Evolutionary conservation across 495 filamentous ascomycete genomes (phyloP).

Genomic region (Xylaria palmicola): DNA sequence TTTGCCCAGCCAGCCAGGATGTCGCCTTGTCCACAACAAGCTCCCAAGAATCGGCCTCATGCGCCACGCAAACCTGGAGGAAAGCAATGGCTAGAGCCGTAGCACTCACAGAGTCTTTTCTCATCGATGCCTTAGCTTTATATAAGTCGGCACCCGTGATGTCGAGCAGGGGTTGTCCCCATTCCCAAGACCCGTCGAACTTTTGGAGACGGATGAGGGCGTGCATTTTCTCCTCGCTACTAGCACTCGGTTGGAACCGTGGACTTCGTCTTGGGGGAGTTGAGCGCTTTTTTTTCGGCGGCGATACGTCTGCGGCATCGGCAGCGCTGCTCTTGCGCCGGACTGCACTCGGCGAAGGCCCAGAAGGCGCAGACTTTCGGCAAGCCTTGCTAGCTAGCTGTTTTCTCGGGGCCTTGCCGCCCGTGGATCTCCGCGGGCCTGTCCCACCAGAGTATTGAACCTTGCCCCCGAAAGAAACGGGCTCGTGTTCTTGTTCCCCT

Average conservation of each 20-base stretch:
- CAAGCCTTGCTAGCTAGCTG: no score
- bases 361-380: background rate
- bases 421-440: background rate
- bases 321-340: background rate
- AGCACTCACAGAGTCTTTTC: background rate
- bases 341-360: background rate
- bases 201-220: background rate
- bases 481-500: slow-evolving; percentile 27
- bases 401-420: background rate
- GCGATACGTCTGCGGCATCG: background rate
- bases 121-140: background rate
- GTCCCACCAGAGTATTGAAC: no score
- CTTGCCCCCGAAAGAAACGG: background rate
- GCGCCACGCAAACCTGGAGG: background rate
- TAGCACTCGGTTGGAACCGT: background rate
- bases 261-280: background rate
- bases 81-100: slow-evolving; percentile 1
- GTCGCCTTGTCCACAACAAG: slow-evolving; percentile 37
- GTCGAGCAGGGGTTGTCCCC: background rate
- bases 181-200: slow-evolving; percentile 8
- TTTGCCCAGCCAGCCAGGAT: slow-evolving; percentile 26
- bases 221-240: background rate
- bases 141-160: no score
- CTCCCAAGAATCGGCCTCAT: slow-evolving; percentile 12
- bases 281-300: background rate